A percentile compares a stretch with the other conserved stretches of the same genome.
Evolutionary conservation across 225 moss, liverwort and hornwort genomes (phyloP).

Genomic region (Polytrichum commune): DNA sequence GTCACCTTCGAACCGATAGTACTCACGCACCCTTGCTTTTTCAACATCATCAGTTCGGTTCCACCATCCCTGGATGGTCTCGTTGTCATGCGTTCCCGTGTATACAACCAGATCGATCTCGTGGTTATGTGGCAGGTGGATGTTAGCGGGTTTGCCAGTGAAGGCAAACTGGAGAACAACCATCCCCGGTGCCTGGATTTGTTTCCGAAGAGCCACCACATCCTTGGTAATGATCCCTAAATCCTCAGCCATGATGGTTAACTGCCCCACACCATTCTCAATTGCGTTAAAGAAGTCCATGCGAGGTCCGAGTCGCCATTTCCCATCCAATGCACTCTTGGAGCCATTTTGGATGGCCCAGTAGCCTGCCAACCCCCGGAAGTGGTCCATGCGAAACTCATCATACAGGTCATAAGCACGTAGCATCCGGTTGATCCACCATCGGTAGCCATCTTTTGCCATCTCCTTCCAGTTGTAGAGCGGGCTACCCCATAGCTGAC

Average conservation of each 20-base stretch:
- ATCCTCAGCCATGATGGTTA: slow-evolving; percentile 63
- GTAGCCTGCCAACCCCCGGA: slow-evolving; percentile 61
- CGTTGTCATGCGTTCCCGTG: slow-evolving; percentile 61
- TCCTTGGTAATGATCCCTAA: slow-evolving; percentile 55
- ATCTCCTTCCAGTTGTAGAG: slow-evolving; percentile 60
- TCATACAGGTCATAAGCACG: slow-evolving; percentile 59
- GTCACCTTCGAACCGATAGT: slow-evolving; percentile 29
- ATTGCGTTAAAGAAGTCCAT: slow-evolving; percentile 41
- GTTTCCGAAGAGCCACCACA: slow-evolving; percentile 50
- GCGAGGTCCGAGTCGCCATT: slow-evolving; percentile 52
- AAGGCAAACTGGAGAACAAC: slow-evolving; percentile 61
- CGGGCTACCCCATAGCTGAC: slow-evolving; percentile 59
- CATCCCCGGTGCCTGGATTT: slow-evolving; percentile 59
- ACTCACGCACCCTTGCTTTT: slow-evolving; percentile 35
- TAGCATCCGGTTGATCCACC: slow-evolving; percentile 57
- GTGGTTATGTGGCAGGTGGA: slow-evolving; percentile 56
- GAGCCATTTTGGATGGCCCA: slow-evolving; percentile 41
- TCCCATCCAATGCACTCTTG: slow-evolving; percentile 39
- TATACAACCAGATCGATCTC: slow-evolving; percentile 56
- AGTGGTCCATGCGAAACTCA: slow-evolving; percentile 63
- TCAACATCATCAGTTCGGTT: slow-evolving; percentile 35
- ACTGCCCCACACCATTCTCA: slow-evolving; percentile 44
- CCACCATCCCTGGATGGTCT: slow-evolving; percentile 60
- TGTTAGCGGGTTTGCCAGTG: slow-evolving; percentile 36
- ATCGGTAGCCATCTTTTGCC: slow-evolving; percentile 48